phyloP scores from a whole-genome alignment of 148 eudicot genomes.

The Diospyros lotus region DNA sequence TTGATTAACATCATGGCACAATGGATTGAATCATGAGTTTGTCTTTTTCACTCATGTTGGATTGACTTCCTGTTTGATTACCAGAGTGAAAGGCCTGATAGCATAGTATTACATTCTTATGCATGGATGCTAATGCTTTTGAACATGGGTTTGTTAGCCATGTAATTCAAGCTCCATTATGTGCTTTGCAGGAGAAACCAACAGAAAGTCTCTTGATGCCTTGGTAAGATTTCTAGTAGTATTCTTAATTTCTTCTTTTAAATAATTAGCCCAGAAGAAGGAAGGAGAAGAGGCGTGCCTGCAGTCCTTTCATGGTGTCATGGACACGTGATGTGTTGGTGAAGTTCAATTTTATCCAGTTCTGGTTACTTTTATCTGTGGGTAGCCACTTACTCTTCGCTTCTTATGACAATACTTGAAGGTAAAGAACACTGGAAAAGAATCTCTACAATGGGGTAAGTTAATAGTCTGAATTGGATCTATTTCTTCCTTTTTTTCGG shows the following conservation, averaged over 20 bases:
- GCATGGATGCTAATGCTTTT: neutral
- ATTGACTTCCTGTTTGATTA: too few relatives aligned
- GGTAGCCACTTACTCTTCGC: neutral
- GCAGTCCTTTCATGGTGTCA: neutral
- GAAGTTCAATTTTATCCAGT: neutral
- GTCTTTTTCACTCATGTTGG: too few relatives aligned
- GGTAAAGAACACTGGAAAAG: constrained; percentile 87
- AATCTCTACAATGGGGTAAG: constrained; percentile 94
- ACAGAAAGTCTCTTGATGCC: constrained; percentile 69
- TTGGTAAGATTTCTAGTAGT: constrained; percentile 39
- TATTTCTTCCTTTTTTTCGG: neutral
- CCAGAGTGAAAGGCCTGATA: neutral
- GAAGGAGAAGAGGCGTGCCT: too few relatives aligned
- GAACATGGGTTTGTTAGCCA: neutral
- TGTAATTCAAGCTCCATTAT: neutral
- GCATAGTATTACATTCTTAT: neutral
- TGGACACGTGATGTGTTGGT: neutral
- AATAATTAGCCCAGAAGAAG: neutral
- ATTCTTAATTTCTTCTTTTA: neutral
- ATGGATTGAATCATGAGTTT: too few relatives aligned
- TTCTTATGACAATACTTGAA: constrained; percentile 16
- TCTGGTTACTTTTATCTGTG: neutral
- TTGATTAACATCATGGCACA: too few relatives aligned
- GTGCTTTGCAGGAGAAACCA: constrained; percentile 62
- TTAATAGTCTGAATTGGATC: neutral